Evolutionary conservation across 1,284 basidiomycete species (phyloP).

Genomic region (Schizophyllum amplum): DNA sequence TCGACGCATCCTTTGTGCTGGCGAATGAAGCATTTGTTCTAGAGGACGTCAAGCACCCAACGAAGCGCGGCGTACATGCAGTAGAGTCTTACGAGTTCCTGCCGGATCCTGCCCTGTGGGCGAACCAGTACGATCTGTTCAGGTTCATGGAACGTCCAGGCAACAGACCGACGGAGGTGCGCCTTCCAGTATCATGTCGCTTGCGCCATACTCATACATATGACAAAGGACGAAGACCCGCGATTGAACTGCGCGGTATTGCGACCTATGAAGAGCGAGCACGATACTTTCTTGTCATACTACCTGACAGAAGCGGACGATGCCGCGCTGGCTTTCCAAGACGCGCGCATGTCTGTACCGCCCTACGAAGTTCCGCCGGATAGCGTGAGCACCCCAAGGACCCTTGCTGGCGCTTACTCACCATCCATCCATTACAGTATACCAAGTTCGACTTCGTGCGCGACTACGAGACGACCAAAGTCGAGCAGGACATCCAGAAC

Average conservation of each 20-base stretch:
- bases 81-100: conserved; percentile 82
- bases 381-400: conserved; percentile 28
- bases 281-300: conserved; percentile 84
- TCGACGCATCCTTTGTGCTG: conserved; percentile 75
- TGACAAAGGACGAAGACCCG: conserved; percentile 57
- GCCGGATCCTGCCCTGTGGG: conserved; percentile 84
- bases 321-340: conserved; percentile 51
- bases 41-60: conserved; percentile 63
- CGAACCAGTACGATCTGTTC: conserved; percentile 85
- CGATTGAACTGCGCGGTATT: conserved; percentile 80
- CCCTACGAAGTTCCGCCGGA: conserved; percentile 41
- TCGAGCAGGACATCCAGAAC: conserved; percentile 77
- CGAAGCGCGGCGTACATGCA: conserved; percentile 69
- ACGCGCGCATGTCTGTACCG: conserved; percentile 29
- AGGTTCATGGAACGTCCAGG: conserved; percentile 85
- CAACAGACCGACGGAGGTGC: conserved; percentile 57
- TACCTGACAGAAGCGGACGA: conserved; percentile 80
- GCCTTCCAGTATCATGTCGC: conserved; percentile 13
- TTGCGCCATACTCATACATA: not conserved
- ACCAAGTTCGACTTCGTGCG: conserved; percentile 67
- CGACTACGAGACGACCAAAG: conserved; percentile 78
- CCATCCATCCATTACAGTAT: conserved; percentile 29
- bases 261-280: conserved; percentile 79
- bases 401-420: conserved; percentile 1
- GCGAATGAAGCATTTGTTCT: conserved; percentile 55